Percentiles rank a stretch among this genome's conserved stretches.
phyloP scores from a whole-genome alignment of 768 basidiomycete species.

The Gymnopilus dilepis region DNA sequence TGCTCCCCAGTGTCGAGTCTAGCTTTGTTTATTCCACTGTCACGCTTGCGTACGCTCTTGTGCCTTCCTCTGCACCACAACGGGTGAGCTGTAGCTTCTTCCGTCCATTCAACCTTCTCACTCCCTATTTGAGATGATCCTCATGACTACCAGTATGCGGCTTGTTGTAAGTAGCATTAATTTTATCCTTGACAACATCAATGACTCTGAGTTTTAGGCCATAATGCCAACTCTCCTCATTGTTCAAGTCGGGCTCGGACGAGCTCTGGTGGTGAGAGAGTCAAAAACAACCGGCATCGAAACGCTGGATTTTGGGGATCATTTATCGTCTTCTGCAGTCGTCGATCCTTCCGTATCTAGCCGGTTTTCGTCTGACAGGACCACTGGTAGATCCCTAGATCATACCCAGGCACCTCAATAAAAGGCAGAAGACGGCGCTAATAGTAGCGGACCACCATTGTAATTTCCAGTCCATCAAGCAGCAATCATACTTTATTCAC shows the following conservation, averaged over 20 bases:
- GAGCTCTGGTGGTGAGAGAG: constrained; percentile 3
- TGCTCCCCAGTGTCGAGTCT: constrained; percentile 25
- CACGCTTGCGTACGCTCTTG: constrained; percentile 26
- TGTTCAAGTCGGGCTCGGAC: constrained; percentile 31
- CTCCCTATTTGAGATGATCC: constrained; percentile 7
- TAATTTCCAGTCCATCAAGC: too few species aligned
- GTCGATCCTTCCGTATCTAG: constrained; percentile 8
- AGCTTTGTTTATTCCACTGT: constrained; percentile 33
- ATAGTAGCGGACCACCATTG: too few species aligned
- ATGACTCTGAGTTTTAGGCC: constrained; percentile 13
- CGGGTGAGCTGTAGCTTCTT: constrained; percentile 17
- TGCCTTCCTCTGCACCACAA: background rate
- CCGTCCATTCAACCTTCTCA: background rate
- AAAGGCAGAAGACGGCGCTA: too few species aligned
- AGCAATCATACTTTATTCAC: too few species aligned
- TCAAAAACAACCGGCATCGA: background rate
- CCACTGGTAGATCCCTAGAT: background rate
- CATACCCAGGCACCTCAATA: too few species aligned
- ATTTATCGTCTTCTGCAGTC: constrained; percentile 12
- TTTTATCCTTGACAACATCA: too few species aligned
- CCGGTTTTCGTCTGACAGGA: background rate
- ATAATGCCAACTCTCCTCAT: constrained; percentile 34
- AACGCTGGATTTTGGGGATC: constrained; percentile 2
- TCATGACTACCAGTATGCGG: constrained; percentile 21
- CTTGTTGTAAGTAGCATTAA: constrained; percentile 28